These are phyloP conservation scores for Scedosporium dehoogii DNA, from an alignment of 2,329 filamentous ascomycete species.

Conservation along the genomic window DNA sequence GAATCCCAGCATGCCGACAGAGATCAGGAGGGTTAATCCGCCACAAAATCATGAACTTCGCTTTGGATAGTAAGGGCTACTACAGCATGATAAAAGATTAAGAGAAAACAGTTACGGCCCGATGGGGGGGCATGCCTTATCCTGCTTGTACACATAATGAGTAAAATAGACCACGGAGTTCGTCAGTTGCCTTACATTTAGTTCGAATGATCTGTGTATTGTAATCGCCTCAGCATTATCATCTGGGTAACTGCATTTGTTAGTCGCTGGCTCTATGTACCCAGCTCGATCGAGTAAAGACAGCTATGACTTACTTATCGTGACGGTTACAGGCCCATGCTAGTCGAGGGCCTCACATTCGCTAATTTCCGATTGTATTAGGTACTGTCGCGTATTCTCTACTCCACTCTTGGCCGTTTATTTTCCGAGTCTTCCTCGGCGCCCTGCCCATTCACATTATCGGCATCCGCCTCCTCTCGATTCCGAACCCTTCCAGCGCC, in stretches of 20 bases:
- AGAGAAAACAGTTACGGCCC: not conserved
- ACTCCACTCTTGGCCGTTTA: constrained; percentile 39
- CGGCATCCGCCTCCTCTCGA: constrained; percentile 44
- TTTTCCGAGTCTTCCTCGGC: constrained; percentile 28
- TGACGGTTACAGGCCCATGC: too few species aligned
- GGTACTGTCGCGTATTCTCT: not conserved
- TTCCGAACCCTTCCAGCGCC: constrained; percentile 50
- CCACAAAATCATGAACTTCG: too few species aligned
- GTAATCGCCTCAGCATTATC: not conserved
- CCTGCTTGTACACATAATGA: not conserved
- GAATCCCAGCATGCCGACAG: too few species aligned
- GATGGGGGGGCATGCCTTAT: not conserved
- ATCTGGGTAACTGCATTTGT: too few species aligned
- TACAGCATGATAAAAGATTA: not conserved
- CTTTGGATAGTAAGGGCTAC: not conserved
- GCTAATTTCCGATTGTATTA: too few species aligned
- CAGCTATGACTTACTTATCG: too few species aligned
- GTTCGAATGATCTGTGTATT: not conserved
- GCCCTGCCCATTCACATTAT: constrained; percentile 32
- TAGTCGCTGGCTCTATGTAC: too few species aligned
- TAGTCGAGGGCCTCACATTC: too few species aligned
- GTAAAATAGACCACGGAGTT: not conserved
- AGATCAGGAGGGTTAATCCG: too few species aligned
- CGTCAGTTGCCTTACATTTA: not conserved
- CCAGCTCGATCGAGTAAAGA: too few species aligned